Percentiles rank a stretch among this genome's conserved stretches.
These are phyloP conservation scores for Rhodotorula sphaerocarpa DNA, from an alignment of 768 basidiomycete genomes.

Conservation along the genomic window DNA sequence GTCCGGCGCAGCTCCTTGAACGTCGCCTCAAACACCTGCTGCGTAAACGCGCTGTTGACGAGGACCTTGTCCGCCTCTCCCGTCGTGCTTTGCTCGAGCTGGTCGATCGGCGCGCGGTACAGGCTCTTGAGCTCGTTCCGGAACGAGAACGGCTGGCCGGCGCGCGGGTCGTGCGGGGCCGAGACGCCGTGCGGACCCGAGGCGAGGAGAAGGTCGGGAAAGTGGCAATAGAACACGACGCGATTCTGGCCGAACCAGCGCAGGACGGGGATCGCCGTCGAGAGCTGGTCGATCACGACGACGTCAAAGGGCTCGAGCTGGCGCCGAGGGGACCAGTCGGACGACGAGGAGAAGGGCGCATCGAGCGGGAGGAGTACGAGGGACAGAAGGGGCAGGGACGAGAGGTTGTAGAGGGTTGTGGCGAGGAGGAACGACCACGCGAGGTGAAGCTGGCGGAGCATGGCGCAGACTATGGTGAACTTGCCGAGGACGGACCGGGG, in stretches of 20 bases:
- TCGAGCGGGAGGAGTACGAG: slow-evolving; percentile 14
- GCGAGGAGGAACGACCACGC: slow-evolving; percentile 55
- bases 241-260: slow-evolving; percentile 60
- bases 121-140: slow-evolving; percentile 53
- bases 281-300: slow-evolving; percentile 90
- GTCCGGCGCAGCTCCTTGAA: slow-evolving; percentile 59
- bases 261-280: slow-evolving; percentile 79
- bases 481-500: slow-evolving; percentile 71
- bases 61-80: slow-evolving; percentile 80
- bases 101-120: slow-evolving; percentile 84
- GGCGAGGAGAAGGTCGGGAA: slow-evolving; percentile 80
- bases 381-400: slow-evolving; percentile 33
- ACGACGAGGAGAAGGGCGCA: slow-evolving; percentile 18
- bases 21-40: slow-evolving; percentile 65
- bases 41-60: slow-evolving; percentile 84
- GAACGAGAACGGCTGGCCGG: slow-evolving; percentile 14
- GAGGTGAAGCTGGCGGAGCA: slow-evolving; percentile 78
- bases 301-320: slow-evolving; percentile 53
- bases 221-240: slow-evolving; percentile 95
- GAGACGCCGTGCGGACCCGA: slow-evolving; percentile 46
- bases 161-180: slow-evolving; percentile 27
- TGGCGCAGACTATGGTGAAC: slow-evolving; percentile 82
- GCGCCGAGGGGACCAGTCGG: slow-evolving; percentile 24
- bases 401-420: slow-evolving; percentile 31
- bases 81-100: slow-evolving; percentile 80